Evolutionary conservation across 2,329 filamentous ascomycete species (phyloP), one percentile per base, ranked within the genome.

Genomic region (Hymenoscyphus albidus): DNA sequence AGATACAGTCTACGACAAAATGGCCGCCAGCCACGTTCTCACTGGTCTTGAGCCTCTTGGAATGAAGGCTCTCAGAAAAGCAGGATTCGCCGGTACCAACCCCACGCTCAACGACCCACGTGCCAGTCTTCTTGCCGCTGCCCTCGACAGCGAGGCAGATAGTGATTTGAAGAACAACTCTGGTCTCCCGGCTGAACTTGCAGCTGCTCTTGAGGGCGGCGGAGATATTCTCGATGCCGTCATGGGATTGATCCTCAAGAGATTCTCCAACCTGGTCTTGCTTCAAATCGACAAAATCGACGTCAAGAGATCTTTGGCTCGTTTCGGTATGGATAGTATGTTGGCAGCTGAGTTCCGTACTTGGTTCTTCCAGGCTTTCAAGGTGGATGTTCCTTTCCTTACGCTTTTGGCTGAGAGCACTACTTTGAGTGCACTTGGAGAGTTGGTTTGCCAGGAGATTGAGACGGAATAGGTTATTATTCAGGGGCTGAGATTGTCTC

Each of bases 311-410:
- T 62, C 75, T 9, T 65, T 80, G 3, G 60, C 71, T 0, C 61
- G 67, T 1, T 80, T 75, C 64, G 78, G 78, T 6, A 67, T 80
- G 16, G 78, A 80, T 65, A 77, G 75, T 62, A 78, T 80, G 76
- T 71, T 80, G 42, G 77, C 73, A 0, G 72, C 76, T 10, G 79
- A 80, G 66, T 75, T 80, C 57, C 71, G 78, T 16, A 72, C 72
- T 0, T 78, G 75, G 75, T 71, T 78, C 35, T 78, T 70, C 58
- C 64, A 69, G 5, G 66, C 69, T 10, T 75, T 77, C 62, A 71
- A 70, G 38, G 68, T 78, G 2, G 75, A 79, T 60, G 67, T 79
- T 3, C 71, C 75, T 9, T 76, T 76, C 54, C 64, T 74, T n/a
- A 68, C 72, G 59, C 62, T 65, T 16, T 42, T 65, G 12, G 42